Base-by-base conservation (phyloP, 345 rosid species). In the Durio zibethinus region DNA sequence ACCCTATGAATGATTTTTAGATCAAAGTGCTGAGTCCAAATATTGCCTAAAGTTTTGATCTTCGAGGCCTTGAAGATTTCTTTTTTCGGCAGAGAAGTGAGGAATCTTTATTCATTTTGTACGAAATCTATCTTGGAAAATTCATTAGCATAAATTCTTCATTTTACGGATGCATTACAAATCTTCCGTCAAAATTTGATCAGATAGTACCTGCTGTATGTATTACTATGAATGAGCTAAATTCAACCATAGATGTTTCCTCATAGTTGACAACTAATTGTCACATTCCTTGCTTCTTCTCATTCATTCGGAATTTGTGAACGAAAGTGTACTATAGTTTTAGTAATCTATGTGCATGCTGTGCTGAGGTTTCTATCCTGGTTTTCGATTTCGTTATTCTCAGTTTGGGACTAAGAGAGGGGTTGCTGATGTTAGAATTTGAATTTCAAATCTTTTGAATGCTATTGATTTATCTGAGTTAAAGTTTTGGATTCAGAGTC, bases 41-140 rank as follows among this genome's bases (percentile, higher is more conserved):
- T 72, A 63, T 79, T 42, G 77, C 60, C 43, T 10, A 8, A 40
- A 76, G 15, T 75, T 68, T 74, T 72, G 59, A 78, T 79, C 72
- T 60, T 71, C 8, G 33, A 71, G 75, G 81, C 76, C 36, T 71
- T 20, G 61, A 52, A 65, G 78, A 56, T 5, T 43, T 16, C 74
- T 48, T 70, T 48, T 77, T 80, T 69, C 73, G 85, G 77, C 50
- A 15, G 68, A 79, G 73, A 50, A 75, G 61, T 60, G 8, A 67
- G 50, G 72, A 54, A 75, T 72, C 65, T 27, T 64, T 48, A n/a
- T 73, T 74, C 63, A 63, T 80, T 78, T 77, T 73, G 64, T 25
- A 73, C 1, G 15, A 56, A 23, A 35, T 25, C 14, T 52, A 36
- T 23, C 57, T 56, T 38, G 45, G 31, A 0, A 4, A 27, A 27